Evolutionary conservation across 2,329 filamentous ascomycete genomes (phyloP).

Genomic region (Beauveria varroae): DNA sequence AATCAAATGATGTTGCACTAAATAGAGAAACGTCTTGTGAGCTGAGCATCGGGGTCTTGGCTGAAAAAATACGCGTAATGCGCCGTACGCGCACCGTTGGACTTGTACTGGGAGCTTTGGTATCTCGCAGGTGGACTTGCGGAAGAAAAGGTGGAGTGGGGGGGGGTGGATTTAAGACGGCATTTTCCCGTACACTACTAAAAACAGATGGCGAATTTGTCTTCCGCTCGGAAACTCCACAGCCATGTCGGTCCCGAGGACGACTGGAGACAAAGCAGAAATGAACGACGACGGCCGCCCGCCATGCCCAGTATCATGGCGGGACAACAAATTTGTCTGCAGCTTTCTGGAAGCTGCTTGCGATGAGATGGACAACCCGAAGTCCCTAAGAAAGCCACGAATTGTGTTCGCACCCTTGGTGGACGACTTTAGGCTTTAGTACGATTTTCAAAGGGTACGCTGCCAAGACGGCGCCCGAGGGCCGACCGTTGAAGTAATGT

Average conservation of each 20-base stretch:
- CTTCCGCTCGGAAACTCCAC: constrained; percentile 1
- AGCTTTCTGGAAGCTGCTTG: too few relatives aligned
- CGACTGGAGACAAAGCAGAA: neutral
- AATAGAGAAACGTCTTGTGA: neutral
- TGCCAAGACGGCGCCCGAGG: too few relatives aligned
- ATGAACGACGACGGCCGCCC: too few relatives aligned
- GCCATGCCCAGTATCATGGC: too few relatives aligned
- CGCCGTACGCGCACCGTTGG: neutral
- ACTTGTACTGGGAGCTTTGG: neutral
- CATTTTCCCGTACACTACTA: neutral
- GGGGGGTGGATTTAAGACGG: constrained; percentile 1
- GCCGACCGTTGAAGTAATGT: too few relatives aligned
- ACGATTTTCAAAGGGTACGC: too few relatives aligned
- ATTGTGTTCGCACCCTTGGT: too few relatives aligned
- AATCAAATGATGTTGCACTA: neutral
- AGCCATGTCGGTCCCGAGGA: constrained; percentile 2
- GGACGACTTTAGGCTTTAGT: too few relatives aligned
- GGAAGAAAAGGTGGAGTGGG: neutral
- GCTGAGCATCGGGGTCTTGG: neutral
- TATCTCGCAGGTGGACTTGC: neutral
- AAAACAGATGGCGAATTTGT: neutral
- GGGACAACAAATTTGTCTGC: too few relatives aligned
- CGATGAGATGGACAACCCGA: too few relatives aligned
- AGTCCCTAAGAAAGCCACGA: too few relatives aligned
- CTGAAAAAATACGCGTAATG: constrained; percentile 8